Evolutionary conservation across 2,329 filamentous ascomycete species (phyloP), one percentile per base, ranked within the genome.

Genomic region (Tricladium varicosporioides): DNA sequence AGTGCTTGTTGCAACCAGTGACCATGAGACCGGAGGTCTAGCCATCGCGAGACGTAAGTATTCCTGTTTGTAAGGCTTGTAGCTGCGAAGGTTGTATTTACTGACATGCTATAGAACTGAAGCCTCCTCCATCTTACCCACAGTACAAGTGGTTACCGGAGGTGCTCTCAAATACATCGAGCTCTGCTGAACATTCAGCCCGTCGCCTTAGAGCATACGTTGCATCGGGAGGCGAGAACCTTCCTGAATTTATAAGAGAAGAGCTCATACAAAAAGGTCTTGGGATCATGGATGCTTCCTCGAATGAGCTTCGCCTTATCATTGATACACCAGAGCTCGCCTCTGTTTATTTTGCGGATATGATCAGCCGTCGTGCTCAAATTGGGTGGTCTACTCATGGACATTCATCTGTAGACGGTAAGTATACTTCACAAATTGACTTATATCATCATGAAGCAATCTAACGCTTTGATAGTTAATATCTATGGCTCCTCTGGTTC

Each of bases 311-410:
- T 40, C 73, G 84, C 19, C 71, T 73, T 5, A 77, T 97, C 32
- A 78, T 90, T 19, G 74, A 83, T 33, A 73, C 80, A 22, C 82
- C 86, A 0, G 76, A 77, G 1, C 72, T 74, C 2, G 80, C 86
- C 10, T 75, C 79, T 32, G 73, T 79, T 2, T 76, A 82, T 1
- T 89, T 97, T 69, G 86, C 92, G 0, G 86, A 91, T 68, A 93
- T 99, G 77, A 84, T 97, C 65, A 96, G 90, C 65, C 82, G 89
- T 4, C 85, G 94, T 59, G 90, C 92, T 1, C 91, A 96, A 69
- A 84, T 96, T 45, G 95, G 94, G 13, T 99, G 94, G 94, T 87
- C 84, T 62, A 96, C 92, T 0, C 93, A 97, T 71, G 94, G 94
- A 27, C 94, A 99, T 75, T 89, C 87, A 16, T 94, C 88, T 51